A percentile compares a stretch with the other conserved stretches of the same genome.
Evolutionary conservation across 31 red algal genomes (phyloP).

Genomic region (Endocladia muricata): DNA sequence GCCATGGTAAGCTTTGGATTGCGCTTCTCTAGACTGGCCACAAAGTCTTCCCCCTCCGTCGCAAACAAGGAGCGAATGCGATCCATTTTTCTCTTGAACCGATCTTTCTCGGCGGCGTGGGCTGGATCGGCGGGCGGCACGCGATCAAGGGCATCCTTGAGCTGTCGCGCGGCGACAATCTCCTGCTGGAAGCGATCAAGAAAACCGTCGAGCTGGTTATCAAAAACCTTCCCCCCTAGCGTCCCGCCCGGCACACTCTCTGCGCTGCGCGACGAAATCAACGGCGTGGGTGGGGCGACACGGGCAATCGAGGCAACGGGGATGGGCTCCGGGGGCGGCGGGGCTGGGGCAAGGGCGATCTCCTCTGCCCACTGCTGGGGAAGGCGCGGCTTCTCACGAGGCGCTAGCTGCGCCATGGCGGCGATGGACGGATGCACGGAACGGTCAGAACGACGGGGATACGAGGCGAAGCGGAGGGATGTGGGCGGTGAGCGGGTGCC

Average conservation of each 20-base stretch:
- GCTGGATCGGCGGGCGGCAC: not conserved
- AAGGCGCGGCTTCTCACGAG: constrained; percentile 19
- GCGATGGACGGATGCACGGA: not conserved
- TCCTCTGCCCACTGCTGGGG: constrained; percentile 59
- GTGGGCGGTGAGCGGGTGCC: not conserved
- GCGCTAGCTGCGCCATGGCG: constrained; percentile 8
- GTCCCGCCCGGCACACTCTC: constrained; percentile 6
- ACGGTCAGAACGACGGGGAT: not conserved
- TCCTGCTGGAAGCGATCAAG: constrained; percentile 61
- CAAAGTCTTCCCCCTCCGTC: constrained; percentile 65
- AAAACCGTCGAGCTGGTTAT: constrained; percentile 64
- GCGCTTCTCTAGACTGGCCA: constrained; percentile 37
- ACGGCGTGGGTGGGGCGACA: not conserved
- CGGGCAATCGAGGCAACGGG: not conserved
- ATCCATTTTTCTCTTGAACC: constrained; percentile 58
- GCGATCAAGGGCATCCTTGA: constrained; percentile 51
- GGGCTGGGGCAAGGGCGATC: constrained; percentile 38
- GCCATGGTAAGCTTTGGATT: constrained; percentile 63
- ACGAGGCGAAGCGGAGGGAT: not conserved
- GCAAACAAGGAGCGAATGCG: constrained; percentile 47
- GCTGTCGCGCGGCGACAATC: constrained; percentile 46
- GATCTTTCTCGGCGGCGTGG: constrained; percentile 21
- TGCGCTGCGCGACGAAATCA: not conserved
- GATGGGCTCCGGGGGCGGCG: constrained; percentile 9
- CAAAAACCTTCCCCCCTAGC: constrained; percentile 33